phyloP scores from a whole-genome alignment of 768 basidiomycete genomes.

The Amanita molliuscula region DNA sequence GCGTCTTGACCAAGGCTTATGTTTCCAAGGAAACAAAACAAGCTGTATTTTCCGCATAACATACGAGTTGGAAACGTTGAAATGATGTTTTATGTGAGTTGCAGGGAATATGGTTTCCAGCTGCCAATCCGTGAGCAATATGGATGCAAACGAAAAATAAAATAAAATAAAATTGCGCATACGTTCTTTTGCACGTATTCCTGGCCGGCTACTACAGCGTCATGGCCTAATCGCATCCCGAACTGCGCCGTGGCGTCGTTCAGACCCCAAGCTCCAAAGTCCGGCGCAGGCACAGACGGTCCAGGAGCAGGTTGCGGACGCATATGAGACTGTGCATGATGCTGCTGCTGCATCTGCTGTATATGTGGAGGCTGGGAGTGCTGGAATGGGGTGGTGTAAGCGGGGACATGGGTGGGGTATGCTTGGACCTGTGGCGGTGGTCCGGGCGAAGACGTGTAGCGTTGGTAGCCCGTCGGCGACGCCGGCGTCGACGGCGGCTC shows the following conservation, averaged over 20 bases:
- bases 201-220: slow-evolving; percentile 87
- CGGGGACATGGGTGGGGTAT: slow-evolving; percentile 30
- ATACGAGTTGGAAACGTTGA: slow-evolving; percentile 95
- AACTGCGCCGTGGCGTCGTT: slow-evolving; percentile 92
- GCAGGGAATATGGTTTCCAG: slow-evolving; percentile 74
- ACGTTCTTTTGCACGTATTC: slow-evolving; percentile 95
- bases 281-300: slow-evolving; percentile 23
- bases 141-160: slow-evolving; percentile 3
- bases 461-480: slow-evolving; percentile 68
- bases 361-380: slow-evolving; percentile 29
- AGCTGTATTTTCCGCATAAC: slow-evolving; percentile 83
- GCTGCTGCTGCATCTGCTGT: slow-evolving; percentile 20
- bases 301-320: slow-evolving; percentile 19
- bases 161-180: slow-evolving; percentile 18
- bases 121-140: slow-evolving; percentile 27
- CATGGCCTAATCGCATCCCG: slow-evolving; percentile 91
- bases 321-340: slow-evolving; percentile 22
- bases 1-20: slow-evolving; percentile 77
- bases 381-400: slow-evolving; percentile 39
- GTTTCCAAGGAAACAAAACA: slow-evolving; percentile 92
- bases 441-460: slow-evolving; percentile 54
- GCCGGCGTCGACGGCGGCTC: slow-evolving; percentile 70
- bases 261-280: slow-evolving; percentile 74
- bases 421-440: slow-evolving; percentile 21
- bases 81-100: slow-evolving; percentile 75